A percentile compares a stretch with the other conserved stretches of the same genome.
Conservation (phyloP, 805 yeast genomes). For the Kodamaea laetipori region DNA sequence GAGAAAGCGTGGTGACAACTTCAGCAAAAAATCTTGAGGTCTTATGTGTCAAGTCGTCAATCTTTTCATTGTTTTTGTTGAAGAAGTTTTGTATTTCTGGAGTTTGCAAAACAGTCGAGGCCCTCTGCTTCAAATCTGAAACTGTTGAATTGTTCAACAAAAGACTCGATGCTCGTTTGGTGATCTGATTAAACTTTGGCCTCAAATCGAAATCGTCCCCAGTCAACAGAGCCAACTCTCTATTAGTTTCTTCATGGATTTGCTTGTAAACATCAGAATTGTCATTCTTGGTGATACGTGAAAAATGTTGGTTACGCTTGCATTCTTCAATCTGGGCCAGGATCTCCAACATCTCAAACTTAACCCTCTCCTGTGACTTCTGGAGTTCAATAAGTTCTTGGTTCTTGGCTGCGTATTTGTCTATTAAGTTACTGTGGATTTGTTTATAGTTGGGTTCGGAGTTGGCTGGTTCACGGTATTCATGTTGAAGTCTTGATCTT, state of each 20-base stretch:
- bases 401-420: conserved; percentile 51
- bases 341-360: conserved; percentile 38
- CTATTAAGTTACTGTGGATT: conserved; percentile 18
- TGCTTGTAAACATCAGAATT: conserved; percentile 13
- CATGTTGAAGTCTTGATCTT: neutral
- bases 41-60: conserved; percentile 26
- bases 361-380: conserved; percentile 35
- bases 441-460: conserved; percentile 3
- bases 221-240: conserved; percentile 9
- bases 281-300: conserved; percentile 5
- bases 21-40: conserved; percentile 30
- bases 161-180: conserved; percentile 25
- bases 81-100: conserved; percentile 11
- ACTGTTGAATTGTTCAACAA: conserved; percentile 15
- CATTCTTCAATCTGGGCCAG: conserved; percentile 24
- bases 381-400: conserved; percentile 53
- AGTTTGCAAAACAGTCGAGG: conserved; percentile 12
- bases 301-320: conserved; percentile 16
- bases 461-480: neutral
- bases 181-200: conserved; percentile 16
- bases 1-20: conserved; percentile 27
- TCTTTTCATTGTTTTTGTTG: conserved; percentile 6
- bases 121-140: conserved; percentile 9
- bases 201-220: conserved; percentile 6
- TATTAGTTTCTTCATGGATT: conserved; percentile 14